These are phyloP conservation scores for Kalmusia sp. DNA, from an alignment of 2,329 filamentous ascomycete species.

Conservation along the genomic window DNA sequence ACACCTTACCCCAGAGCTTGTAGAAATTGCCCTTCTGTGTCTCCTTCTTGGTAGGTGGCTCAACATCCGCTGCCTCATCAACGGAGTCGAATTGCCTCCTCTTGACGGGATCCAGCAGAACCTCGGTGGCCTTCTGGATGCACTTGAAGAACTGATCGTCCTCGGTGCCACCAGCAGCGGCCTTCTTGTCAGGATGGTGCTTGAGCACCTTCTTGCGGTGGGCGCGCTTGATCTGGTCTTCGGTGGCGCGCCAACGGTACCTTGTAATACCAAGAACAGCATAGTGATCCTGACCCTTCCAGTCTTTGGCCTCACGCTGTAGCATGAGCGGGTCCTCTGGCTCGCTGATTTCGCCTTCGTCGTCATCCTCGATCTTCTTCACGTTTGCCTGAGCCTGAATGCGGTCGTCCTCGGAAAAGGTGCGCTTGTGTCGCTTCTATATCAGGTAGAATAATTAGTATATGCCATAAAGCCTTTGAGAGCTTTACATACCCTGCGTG, in stretches of 20 bases:
- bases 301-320: slow-evolving; percentile 94
- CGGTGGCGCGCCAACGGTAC: slow-evolving; percentile 90
- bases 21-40: slow-evolving; percentile 87
- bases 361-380: slow-evolving; percentile 93
- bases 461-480: neutral
- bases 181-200: slow-evolving; percentile 99
- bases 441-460: slow-evolving; percentile 23
- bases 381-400: slow-evolving; percentile 94
- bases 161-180: slow-evolving; percentile 82
- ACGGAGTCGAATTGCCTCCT: slow-evolving; percentile 96
- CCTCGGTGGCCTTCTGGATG: slow-evolving; percentile 96
- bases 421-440: slow-evolving; percentile 86
- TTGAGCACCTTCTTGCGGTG: slow-evolving; percentile 99
- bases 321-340: slow-evolving; percentile 92
- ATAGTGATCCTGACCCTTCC: slow-evolving; percentile 99
- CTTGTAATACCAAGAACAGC: slow-evolving; percentile 92
- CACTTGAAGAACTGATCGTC: slow-evolving; percentile 99
- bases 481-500: slow-evolving; percentile 73
- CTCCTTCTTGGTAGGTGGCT: slow-evolving; percentile 92
- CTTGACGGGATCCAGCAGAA: slow-evolving; percentile 89
- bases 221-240: slow-evolving; percentile 98
- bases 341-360: slow-evolving; percentile 91
- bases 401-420: slow-evolving; percentile 97
- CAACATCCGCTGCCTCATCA: slow-evolving; percentile 90
- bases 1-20: slow-evolving; percentile 90